A percentile compares a stretch with the other conserved stretches of the same genome.
Evolutionary conservation across 495 filamentous ascomycete genomes (phyloP).

Genomic region (Trypethelium eluteriae): DNA sequence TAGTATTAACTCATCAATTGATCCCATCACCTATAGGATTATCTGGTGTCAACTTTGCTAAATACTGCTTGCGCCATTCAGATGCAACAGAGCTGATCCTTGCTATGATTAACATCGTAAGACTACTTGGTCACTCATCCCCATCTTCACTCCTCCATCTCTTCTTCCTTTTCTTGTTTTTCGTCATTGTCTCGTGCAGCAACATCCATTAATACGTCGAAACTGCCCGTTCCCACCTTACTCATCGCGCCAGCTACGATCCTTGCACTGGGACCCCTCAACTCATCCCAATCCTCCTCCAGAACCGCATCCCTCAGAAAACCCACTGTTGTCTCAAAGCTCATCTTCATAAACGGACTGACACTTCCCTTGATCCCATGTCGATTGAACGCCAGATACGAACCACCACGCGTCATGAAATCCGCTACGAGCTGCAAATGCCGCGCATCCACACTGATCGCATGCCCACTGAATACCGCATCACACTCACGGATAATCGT

Average conservation of each 20-base stretch:
- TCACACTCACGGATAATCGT: conserved; percentile 83
- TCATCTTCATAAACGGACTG: conserved; percentile 94
- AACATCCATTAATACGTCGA: conserved; percentile 75
- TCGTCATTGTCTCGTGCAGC: conserved; percentile 18
- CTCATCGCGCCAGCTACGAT: conserved; percentile 81
- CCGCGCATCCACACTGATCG: conserved; percentile 84
- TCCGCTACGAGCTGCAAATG: conserved; percentile 95
- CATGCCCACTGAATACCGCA: conserved; percentile 81
- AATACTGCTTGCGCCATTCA: too few relatives aligned
- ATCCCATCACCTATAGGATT: not conserved
- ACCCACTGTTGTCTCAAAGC: conserved; percentile 91
- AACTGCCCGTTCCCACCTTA: conserved; percentile 79
- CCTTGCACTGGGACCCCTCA: conserved; percentile 74
- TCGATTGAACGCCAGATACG: conserved; percentile 83
- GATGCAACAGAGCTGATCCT: too few relatives aligned
- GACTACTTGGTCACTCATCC: not conserved
- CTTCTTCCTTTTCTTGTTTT: not conserved
- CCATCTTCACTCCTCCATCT: not conserved
- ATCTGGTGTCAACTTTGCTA: too few relatives aligned
- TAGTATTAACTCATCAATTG: not conserved
- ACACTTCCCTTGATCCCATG: conserved; percentile 74
- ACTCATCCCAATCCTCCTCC: conserved; percentile 81
- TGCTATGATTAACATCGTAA: too few relatives aligned
- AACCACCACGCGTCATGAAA: conserved; percentile 86
- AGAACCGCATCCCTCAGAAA: conserved; percentile 87